Percentiles rank a stretch among this genome's conserved stretches.
Evolutionary conservation across 208 protist species (phyloP).

Genomic region (Vickermania ingenoplastis): DNA sequence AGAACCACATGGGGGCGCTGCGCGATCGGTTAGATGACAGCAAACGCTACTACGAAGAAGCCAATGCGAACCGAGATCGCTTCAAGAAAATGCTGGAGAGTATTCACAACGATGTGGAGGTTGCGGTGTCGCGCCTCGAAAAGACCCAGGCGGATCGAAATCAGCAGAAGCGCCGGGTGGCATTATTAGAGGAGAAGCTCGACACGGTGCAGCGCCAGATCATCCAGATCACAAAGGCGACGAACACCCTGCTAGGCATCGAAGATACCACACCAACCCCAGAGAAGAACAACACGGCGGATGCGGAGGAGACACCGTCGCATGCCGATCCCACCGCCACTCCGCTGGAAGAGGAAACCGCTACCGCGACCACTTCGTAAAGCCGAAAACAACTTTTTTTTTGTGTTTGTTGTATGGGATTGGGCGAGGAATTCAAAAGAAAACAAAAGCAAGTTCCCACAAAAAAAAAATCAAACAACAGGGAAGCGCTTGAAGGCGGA

Average conservation of each 20-base stretch:
- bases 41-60: neutral
- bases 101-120: neutral
- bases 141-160: neutral
- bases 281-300: too few relatives aligned
- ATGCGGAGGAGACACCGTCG: too few relatives aligned
- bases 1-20: neutral
- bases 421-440: too few relatives aligned
- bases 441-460: too few relatives aligned
- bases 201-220: neutral
- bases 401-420: too few relatives aligned
- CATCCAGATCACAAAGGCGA: neutral
- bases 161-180: neutral
- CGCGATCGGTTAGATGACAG: neutral
- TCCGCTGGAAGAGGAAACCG: too few relatives aligned
- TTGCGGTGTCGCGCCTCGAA: neutral
- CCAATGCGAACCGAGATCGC: neutral
- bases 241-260: neutral
- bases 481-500: too few relatives aligned
- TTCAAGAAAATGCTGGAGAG: neutral
- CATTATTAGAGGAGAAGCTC: neutral
- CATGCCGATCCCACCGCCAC: too few relatives aligned
- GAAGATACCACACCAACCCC: too few relatives aligned
- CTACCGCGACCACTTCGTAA: too few relatives aligned
- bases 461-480: too few relatives aligned
- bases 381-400: too few relatives aligned